Conservation (phyloP, 352 stramenopile genomes). For the Elongisporangium anandrum region DNA sequence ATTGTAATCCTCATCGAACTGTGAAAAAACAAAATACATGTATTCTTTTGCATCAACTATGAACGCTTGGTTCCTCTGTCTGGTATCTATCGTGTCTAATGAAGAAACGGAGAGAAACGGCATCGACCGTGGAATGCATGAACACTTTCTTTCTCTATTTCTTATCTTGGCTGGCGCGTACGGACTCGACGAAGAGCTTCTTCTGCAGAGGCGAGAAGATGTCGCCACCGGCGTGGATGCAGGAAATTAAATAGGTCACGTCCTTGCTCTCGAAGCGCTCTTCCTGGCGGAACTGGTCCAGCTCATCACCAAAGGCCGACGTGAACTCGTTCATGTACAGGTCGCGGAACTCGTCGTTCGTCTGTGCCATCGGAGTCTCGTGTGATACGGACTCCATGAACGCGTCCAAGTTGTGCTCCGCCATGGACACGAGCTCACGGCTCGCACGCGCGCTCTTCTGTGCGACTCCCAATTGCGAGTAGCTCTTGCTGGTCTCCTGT, state of each 20-base stretch:
- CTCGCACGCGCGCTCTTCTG: constrained; percentile 51
- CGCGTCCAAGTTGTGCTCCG: constrained; percentile 39
- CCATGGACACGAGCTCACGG: constrained; percentile 38
- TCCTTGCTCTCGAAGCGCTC: constrained; percentile 85
- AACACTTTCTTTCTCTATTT: constrained; percentile 3
- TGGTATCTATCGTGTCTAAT: too few relatives aligned
- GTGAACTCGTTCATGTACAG: constrained; percentile 87
- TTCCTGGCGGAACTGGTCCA: constrained; percentile 83
- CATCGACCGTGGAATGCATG: neutral
- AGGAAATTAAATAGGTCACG: constrained; percentile 88
- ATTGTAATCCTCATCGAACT: neutral
- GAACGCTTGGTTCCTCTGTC: neutral
- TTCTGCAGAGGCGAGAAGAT: constrained; percentile 81
- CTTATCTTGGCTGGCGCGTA: constrained; percentile 19
- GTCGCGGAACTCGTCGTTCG: constrained; percentile 59
- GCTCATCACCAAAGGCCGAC: constrained; percentile 74
- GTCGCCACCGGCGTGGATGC: constrained; percentile 75
- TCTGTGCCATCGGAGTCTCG: constrained; percentile 7
- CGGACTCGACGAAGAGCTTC: constrained; percentile 74
- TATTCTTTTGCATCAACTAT: neutral
- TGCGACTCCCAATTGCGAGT: constrained; percentile 40
- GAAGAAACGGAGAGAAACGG: neutral
- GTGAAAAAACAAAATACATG: constrained; percentile 8
- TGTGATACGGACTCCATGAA: constrained; percentile 9
- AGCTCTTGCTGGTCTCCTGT: constrained; percentile 41